A percentile compares a stretch with the other conserved stretches of the same genome.
phyloP scores from a whole-genome alignment of 805 yeast species.

The Kuraishia piskuri region DNA sequence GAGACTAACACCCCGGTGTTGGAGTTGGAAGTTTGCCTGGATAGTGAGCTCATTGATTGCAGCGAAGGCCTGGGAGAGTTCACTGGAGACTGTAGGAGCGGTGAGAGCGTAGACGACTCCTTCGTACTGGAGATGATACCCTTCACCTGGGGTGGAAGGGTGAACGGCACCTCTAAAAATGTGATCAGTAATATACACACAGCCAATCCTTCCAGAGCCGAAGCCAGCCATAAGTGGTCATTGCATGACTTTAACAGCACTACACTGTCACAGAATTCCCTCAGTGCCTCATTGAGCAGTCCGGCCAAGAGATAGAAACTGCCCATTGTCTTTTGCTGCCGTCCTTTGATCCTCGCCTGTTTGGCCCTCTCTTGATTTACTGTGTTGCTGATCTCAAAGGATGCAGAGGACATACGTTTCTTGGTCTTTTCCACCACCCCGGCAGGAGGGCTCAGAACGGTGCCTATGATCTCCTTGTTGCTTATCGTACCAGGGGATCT shows the following conservation, averaged over 20 bases:
- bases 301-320: constrained; percentile 79
- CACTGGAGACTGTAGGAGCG: constrained; percentile 19
- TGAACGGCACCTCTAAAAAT: constrained; percentile 44
- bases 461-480: constrained; percentile 1
- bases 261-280: constrained; percentile 69
- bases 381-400: constrained; percentile 16
- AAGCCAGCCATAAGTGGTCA: constrained; percentile 84
- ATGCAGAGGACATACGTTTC: constrained; percentile 15
- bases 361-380: constrained; percentile 26
- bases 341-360: constrained; percentile 46
- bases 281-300: constrained; percentile 59
- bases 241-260: constrained; percentile 46
- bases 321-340: constrained; percentile 70
- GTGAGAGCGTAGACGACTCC: constrained; percentile 12
- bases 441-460: neutral
- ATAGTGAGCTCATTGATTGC: constrained; percentile 13
- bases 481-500: constrained; percentile 56
- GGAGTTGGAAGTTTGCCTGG: constrained; percentile 8
- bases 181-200: constrained; percentile 56
- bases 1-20: neutral
- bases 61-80: constrained; percentile 43
- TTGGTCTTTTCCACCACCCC: constrained; percentile 13
- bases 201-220: constrained; percentile 76
- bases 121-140: constrained; percentile 16
- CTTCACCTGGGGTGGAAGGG: constrained; percentile 28